Evolutionary conservation across 345 rosid species (phyloP), one percentile per base, ranked within the genome.

Genomic region (Aurinia saxatilis): DNA sequence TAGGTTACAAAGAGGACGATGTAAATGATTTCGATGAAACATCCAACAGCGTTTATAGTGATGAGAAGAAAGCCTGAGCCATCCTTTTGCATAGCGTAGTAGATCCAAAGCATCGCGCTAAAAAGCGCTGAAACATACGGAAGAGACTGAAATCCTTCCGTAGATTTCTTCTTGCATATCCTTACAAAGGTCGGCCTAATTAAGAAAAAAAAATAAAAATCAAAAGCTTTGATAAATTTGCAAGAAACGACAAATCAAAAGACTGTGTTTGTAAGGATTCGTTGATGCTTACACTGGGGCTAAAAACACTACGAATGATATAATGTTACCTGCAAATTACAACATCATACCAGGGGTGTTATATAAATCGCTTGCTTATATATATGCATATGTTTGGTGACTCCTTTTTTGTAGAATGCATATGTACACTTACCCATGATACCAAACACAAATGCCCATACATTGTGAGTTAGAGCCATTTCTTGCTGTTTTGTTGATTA

Each of bases 201-300:
- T 23, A 23, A 0, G 5, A 4, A 27, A 41, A 69, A 3, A 56
- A 50, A 12, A 6, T 19, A 3, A 11, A 21, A 27, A 27, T 0
- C 0, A 27, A 5, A n/a, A n/a, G n/a, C n/a, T 21, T 21, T 14
- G 0, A 15, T 21, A 7, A 38, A 8, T n/a, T 8, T 5, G 7
- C 33, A 10, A 23, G 7, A 11, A 41, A 29, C 10, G 5, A 16
- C 5, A 7, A 27, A 14, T 4, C 31, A 21, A 5, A 16, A 25
- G 13, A 45, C 12, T 14, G 27, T 14, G 5, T 21, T 37, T 41
- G 16, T 63, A 10, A 51, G 44, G 27, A 18, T 11, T 17, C n/a
- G 11, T 21, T 38, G 40, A 46, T 12, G 75, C 95, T 82, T 72
- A 84, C 95, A 76, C 40, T 5, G 95, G 95, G 3, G 90, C 77